These are phyloP conservation scores for Didymella sp. DNA, from an alignment of 2,329 filamentous ascomycete genomes.

Conservation along the genomic window DNA sequence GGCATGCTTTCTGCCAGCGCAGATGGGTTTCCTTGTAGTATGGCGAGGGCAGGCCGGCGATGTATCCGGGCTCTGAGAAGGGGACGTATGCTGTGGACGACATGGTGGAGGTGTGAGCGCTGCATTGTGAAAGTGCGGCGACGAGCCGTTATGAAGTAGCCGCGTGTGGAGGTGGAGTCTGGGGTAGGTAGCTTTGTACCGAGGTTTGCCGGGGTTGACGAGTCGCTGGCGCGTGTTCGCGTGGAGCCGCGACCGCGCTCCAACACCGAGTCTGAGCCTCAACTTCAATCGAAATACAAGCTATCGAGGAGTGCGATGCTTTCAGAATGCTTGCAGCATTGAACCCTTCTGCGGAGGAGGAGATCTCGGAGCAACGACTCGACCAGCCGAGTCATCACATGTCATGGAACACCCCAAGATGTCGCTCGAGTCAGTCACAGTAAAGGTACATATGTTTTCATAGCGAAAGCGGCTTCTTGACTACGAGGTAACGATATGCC, in stretches of 20 bases:
- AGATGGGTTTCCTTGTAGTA: constrained; percentile 73
- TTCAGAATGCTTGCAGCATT: too few relatives aligned
- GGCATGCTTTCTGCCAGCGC: constrained; percentile 71
- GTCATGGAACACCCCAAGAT: too few relatives aligned
- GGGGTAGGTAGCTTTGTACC: constrained; percentile 19
- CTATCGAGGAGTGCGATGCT: too few relatives aligned
- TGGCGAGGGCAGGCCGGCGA: constrained; percentile 72
- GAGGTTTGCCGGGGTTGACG: constrained; percentile 15
- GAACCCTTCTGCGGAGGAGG: too few relatives aligned
- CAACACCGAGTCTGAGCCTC: neutral
- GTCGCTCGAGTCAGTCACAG: too few relatives aligned
- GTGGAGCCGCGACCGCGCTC: neutral
- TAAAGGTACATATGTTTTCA: too few relatives aligned
- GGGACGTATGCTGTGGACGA: constrained; percentile 57
- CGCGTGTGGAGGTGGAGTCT: constrained; percentile 15
- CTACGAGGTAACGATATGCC: too few relatives aligned
- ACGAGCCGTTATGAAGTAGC: neutral
- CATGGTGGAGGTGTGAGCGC: constrained; percentile 30
- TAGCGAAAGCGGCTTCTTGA: too few relatives aligned
- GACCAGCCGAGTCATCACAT: too few relatives aligned
- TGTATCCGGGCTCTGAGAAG: constrained; percentile 76
- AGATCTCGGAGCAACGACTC: too few relatives aligned
- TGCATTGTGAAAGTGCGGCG: neutral
- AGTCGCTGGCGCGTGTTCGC: neutral
- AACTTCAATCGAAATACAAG: too few relatives aligned